Conservation (phyloP, 2,329 filamentous ascomycete genomes). For the Aureobasidium sp. region DNA sequence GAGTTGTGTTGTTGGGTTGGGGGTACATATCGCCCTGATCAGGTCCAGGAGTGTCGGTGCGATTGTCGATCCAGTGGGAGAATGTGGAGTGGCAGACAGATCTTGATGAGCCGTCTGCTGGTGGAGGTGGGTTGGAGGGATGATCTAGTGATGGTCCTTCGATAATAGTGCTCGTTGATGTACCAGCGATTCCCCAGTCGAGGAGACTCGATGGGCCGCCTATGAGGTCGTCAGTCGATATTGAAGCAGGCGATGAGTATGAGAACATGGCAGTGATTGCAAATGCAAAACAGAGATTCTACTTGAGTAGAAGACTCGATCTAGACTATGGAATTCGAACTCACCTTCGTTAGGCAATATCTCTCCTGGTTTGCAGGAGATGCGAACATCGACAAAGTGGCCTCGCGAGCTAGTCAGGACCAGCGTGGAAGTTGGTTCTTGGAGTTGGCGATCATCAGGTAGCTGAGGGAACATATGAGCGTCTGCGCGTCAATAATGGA, state of each 20-base stretch:
- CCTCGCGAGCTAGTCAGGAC: slow-evolving; percentile 53
- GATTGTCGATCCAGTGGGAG: slow-evolving; percentile 54
- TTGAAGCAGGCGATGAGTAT: not conserved
- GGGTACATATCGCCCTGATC: slow-evolving; percentile 52
- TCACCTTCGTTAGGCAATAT: slow-evolving; percentile 19
- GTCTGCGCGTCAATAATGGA: not conserved
- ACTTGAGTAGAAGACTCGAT: not conserved
- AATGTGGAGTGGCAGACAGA: slow-evolving; percentile 35
- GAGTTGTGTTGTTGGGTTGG: slow-evolving; percentile 28
- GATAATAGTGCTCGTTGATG: slow-evolving; percentile 33
- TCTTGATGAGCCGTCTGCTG: not conserved
- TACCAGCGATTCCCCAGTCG: slow-evolving; percentile 60
- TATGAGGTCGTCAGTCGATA: slow-evolving; percentile 14
- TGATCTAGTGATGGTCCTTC: slow-evolving; percentile 16
- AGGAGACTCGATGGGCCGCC: slow-evolving; percentile 33
- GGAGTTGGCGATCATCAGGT: slow-evolving; percentile 34
- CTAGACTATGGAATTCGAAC: not conserved
- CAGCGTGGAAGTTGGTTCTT: slow-evolving; percentile 55
- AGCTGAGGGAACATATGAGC: not conserved
- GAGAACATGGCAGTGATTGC: not conserved
- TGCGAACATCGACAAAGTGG: slow-evolving; percentile 55
- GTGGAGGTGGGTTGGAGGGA: slow-evolving; percentile 7
- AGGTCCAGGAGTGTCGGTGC: slow-evolving; percentile 33
- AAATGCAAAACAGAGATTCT: not conserved
- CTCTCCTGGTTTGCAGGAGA: slow-evolving; percentile 28